Evolutionary conservation across 1,284 basidiomycete genomes (phyloP).

Genomic region (Neonothopanus nambi): DNA sequence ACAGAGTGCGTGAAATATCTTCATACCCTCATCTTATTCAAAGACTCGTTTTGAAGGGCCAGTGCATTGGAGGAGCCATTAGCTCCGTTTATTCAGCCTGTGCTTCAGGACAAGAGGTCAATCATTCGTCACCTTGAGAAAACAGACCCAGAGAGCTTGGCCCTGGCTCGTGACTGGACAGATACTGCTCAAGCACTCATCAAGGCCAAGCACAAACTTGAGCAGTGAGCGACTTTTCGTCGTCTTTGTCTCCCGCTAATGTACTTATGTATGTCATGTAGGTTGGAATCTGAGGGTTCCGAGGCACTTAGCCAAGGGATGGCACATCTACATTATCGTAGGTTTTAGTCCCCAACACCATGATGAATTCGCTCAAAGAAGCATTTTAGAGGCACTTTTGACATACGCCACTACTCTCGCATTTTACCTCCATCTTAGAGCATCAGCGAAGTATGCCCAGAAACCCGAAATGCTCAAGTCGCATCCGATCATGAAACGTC

Average conservation of each 20-base stretch:
- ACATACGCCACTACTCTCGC: slow-evolving; percentile 91
- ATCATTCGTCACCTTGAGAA: slow-evolving; percentile 78
- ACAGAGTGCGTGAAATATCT: slow-evolving; percentile 41
- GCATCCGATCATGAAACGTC: slow-evolving; percentile 81
- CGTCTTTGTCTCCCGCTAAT: not conserved
- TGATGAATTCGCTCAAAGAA: slow-evolving; percentile 7
- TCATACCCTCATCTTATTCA: slow-evolving; percentile 1
- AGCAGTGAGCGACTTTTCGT: slow-evolving; percentile 45
- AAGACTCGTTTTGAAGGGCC: slow-evolving; percentile 9
- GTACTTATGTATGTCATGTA: slow-evolving; percentile 28
- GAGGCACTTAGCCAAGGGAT: slow-evolving; percentile 61
- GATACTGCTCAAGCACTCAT: slow-evolving; percentile 59
- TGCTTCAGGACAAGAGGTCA: slow-evolving; percentile 61
- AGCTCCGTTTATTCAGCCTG: slow-evolving; percentile 27
- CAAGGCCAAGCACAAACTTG: slow-evolving; percentile 54
- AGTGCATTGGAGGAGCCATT: slow-evolving; percentile 38
- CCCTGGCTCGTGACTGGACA: slow-evolving; percentile 76
- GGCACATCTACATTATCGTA: slow-evolving; percentile 77
- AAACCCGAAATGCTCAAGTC: slow-evolving; percentile 66
- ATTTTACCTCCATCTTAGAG: slow-evolving; percentile 89
- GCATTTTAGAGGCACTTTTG: slow-evolving; percentile 72
- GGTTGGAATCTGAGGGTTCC: slow-evolving; percentile 46
- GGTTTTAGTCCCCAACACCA: slow-evolving; percentile 28
- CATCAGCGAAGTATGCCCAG: slow-evolving; percentile 61
- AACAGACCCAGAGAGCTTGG: slow-evolving; percentile 78